These are phyloP conservation scores for peach (Prunus persica) DNA, from an alignment of 306 rosid species.

Conservation along the genomic window DNA sequence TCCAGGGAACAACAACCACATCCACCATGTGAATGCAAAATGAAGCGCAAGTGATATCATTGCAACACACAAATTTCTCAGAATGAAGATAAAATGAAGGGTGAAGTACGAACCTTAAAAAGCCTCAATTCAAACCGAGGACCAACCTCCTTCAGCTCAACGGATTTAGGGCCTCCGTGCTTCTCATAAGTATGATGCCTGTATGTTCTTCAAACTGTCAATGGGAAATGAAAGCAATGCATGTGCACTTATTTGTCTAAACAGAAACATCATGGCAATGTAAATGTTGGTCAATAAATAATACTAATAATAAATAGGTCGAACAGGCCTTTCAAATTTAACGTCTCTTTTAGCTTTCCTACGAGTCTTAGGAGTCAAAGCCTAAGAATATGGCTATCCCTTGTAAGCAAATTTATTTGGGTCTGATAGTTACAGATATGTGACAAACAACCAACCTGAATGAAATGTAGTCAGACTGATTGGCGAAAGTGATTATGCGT, in stretches of 20 bases:
- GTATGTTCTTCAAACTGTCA: slow-evolving; percentile 14
- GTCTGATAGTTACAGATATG: not conserved
- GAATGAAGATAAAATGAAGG: not conserved
- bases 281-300: too few species aligned
- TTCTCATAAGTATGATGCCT: slow-evolving; percentile 90
- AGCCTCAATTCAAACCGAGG: slow-evolving; percentile 85
- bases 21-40: not conserved
- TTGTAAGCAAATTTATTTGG: not conserved
- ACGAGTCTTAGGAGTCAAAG: not conserved
- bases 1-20: not conserved
- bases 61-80: not conserved
- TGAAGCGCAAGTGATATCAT: not conserved
- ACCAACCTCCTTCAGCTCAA: slow-evolving; percentile 88
- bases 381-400: not conserved
- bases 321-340: not conserved
- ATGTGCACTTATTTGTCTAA: not conserved
- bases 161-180: slow-evolving; percentile 72
- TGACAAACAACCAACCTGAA: slow-evolving; percentile 60
- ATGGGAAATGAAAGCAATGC: not conserved
- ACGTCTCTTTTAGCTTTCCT: not conserved
- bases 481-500: slow-evolving; percentile 76
- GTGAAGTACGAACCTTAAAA: slow-evolving; percentile 53
- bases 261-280: too few species aligned
- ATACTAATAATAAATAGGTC: too few species aligned
- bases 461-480: slow-evolving; percentile 76